phyloP scores from a whole-genome alignment of 495 filamentous ascomycete species.

The Penicillium waksmanii region DNA sequence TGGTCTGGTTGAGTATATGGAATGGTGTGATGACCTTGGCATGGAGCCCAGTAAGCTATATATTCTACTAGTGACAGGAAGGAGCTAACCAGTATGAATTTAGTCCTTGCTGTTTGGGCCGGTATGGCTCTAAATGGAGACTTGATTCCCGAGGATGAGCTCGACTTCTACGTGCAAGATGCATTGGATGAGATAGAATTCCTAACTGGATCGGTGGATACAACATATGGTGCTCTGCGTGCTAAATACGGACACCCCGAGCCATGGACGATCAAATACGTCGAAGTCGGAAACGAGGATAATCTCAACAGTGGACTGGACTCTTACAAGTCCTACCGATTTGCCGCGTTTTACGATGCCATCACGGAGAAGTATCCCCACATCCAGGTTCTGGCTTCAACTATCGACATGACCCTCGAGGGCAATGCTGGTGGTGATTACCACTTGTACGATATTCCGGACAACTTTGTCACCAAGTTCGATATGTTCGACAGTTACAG shows the following conservation, averaged over 20 bases:
- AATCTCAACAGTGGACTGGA: constrained; percentile 41
- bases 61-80: not conserved
- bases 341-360: constrained; percentile 48
- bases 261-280: constrained; percentile 51
- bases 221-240: constrained; percentile 47
- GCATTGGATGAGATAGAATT: constrained; percentile 68
- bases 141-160: constrained; percentile 32
- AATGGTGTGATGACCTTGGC: constrained; percentile 66
- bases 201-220: constrained; percentile 38
- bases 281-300: constrained; percentile 63
- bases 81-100: not conserved
- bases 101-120: constrained; percentile 60
- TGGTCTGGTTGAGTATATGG: constrained; percentile 63
- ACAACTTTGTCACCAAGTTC: constrained; percentile 56
- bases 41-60: constrained; percentile 52
- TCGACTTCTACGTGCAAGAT: constrained; percentile 53
- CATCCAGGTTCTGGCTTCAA: constrained; percentile 52
- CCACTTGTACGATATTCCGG: constrained; percentile 54
- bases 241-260: constrained; percentile 50
- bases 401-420: constrained; percentile 43
- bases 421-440: constrained; percentile 48
- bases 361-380: constrained; percentile 53
- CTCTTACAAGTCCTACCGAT: constrained; percentile 50
- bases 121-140: constrained; percentile 64
- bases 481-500: constrained; percentile 54